Conservation (phyloP, 1,139 yeast genomes). For the Diutina siamensis region DNA sequence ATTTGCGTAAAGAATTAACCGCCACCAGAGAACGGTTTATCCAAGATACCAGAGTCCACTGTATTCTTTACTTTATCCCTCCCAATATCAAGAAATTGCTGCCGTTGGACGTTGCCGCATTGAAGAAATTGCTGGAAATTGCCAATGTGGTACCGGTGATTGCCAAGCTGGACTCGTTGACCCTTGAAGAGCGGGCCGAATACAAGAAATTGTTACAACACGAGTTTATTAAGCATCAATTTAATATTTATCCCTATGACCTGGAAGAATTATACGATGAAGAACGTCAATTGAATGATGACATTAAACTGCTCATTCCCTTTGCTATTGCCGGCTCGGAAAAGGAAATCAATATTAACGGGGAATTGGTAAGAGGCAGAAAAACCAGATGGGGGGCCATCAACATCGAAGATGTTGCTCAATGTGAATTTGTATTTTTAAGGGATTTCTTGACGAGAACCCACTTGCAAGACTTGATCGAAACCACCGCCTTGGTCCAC, state of each 20-base stretch:
- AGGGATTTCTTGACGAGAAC: constrained; percentile 92
- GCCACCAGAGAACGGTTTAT: constrained; percentile 85
- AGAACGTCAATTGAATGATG: constrained; percentile 66
- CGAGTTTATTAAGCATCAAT: constrained; percentile 64
- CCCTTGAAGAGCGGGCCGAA: constrained; percentile 69
- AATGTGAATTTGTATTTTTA: constrained; percentile 89
- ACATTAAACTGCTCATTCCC: constrained; percentile 73
- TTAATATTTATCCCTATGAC: constrained; percentile 83
- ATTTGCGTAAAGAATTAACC: constrained; percentile 87
- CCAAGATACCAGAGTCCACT: constrained; percentile 89
- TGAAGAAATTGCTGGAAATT: constrained; percentile 78
- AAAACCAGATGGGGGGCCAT: constrained; percentile 89
- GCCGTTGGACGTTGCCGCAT: constrained; percentile 71
- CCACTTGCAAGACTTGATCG: constrained; percentile 91
- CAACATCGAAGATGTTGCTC: constrained; percentile 86
- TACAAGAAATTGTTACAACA: constrained; percentile 68
- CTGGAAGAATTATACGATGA: constrained; percentile 64
- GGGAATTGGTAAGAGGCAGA: constrained; percentile 79
- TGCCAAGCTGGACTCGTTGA: constrained; percentile 85
- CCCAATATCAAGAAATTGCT: constrained; percentile 62
- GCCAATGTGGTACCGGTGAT: constrained; percentile 93
- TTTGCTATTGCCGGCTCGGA: constrained; percentile 96
- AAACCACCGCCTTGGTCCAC: constrained; percentile 78
- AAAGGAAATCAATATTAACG: constrained; percentile 57
- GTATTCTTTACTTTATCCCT: constrained; percentile 86